Evolutionary conservation across 108 stramenopile genomes (phyloP), one percentile per base, ranked within the genome.

Genomic region (Craspedostauros australis): DNA sequence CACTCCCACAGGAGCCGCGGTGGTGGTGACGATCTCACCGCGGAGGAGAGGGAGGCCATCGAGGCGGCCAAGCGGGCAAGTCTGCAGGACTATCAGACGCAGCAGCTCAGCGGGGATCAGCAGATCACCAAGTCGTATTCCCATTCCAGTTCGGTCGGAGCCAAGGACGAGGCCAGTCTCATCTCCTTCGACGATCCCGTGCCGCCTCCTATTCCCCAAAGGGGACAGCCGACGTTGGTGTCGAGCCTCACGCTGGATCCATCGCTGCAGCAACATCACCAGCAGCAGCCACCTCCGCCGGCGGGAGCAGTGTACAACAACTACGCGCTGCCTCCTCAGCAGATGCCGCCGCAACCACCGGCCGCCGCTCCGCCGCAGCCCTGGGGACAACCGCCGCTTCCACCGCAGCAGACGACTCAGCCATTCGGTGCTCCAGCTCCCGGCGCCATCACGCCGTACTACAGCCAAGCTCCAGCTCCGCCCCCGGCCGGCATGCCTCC

Each of bases 61-160:
- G 77, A 72, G 4, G 41, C 47, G 8, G 77, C 77, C 50, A 79
- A 73, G 30, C 38, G 70, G 39, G 77, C 73, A 44, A 59, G 56
- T 40, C 37, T 79, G 30, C 57, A 62, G 16, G 77, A 79, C 20
- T 44, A 66, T 11, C 20, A 50, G 31, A 40, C 38, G 22, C 34
- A 56, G 11, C 39, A 40, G 31, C 21, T 30, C 34, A 4, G 19
- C 8, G 34, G 31, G 1, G 23, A 9, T 11, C 2, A 5, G 4
- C 15, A 33, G 30, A 22, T 33, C 30, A 14, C 4, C 50, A 22
- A 29, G 51, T 37, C 22, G 51, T 29, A 47, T 46, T 21, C 61
- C 59, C 11, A 30, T 37, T 20, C 34, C 46, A 39, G 25, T 25
- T 7, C 44, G 39, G 5, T 39, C 37, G 20, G 66, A 58, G 34